A percentile compares a stretch with the other conserved stretches of the same genome.
These are phyloP conservation scores for Fusarium falciforme DNA, from an alignment of 2,329 filamentous ascomycete genomes.

Conservation along the genomic window DNA sequence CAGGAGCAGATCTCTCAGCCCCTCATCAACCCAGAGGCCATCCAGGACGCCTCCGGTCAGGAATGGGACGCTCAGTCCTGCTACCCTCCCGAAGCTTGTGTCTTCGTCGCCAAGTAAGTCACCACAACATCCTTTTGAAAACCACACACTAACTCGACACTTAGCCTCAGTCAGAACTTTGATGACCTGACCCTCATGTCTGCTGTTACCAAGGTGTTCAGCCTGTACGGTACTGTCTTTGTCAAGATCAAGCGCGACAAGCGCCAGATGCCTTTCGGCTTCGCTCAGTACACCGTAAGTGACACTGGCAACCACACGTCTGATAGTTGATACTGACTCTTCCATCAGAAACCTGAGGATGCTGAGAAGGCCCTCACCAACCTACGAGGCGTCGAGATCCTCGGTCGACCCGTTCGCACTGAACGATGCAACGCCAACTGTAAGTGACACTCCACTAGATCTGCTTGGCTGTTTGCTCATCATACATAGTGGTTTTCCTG, in stretches of 20 bases:
- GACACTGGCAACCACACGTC: too few relatives aligned
- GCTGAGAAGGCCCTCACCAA: slow-evolving; percentile 60
- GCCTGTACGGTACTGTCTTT: slow-evolving; percentile 66
- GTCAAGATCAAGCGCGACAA: slow-evolving; percentile 72
- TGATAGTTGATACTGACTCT: slow-evolving; percentile 37
- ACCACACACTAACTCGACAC: neutral
- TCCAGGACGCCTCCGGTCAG: neutral
- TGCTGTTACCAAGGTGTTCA: slow-evolving; percentile 65
- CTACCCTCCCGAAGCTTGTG: slow-evolving; percentile 66
- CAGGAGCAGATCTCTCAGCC: neutral
- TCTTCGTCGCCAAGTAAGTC: slow-evolving; percentile 75
- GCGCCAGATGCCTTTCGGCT: slow-evolving; percentile 71
- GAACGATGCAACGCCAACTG: slow-evolving; percentile 71
- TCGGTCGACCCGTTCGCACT: slow-evolving; percentile 68
- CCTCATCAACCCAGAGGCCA: neutral
- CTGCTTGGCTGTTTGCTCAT: slow-evolving; percentile 36
- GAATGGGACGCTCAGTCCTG: slow-evolving; percentile 61
- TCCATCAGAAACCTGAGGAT: slow-evolving; percentile 57
- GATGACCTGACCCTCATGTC: slow-evolving; percentile 63
- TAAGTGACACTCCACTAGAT: slow-evolving; percentile 48
- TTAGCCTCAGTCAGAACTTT: slow-evolving; percentile 62
- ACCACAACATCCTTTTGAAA: neutral
- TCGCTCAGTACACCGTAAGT: slow-evolving; percentile 71
- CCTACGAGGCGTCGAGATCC: slow-evolving; percentile 61
- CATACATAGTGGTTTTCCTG: slow-evolving; percentile 58